Conservation (phyloP, 257 asterid species). For the Craterostigma plantagineum region DNA sequence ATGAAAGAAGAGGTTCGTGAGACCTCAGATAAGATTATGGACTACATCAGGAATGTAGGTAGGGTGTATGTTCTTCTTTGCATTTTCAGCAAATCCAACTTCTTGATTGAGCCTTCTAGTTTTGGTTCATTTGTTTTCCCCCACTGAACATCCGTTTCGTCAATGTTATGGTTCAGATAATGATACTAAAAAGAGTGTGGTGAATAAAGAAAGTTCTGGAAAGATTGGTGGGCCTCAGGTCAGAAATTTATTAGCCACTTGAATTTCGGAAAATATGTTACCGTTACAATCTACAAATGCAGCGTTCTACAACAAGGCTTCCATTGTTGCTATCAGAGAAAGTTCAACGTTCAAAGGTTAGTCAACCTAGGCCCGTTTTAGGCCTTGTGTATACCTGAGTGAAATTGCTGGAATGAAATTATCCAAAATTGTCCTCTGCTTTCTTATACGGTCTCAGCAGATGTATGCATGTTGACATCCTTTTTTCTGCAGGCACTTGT, state of each 20-base stretch:
- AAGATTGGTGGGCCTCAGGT: constrained; percentile 39
- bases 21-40: constrained; percentile 13
- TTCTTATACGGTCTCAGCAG: constrained; percentile 5
- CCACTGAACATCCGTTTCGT: constrained; percentile 6
- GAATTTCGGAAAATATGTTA: constrained; percentile 2
- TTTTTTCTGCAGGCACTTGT: constrained; percentile 52
- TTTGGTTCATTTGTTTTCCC: no score
- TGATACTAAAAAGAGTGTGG: constrained; percentile 20
- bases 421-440: neutral
- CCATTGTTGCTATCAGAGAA: constrained; percentile 72
- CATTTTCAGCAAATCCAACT: constrained; percentile 5
- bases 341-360: constrained; percentile 76
- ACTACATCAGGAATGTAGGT: constrained; percentile 20
- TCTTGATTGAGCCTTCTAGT: constrained; percentile 1
- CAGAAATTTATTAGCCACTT: constrained; percentile 16
- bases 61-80: constrained; percentile 10
- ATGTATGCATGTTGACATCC: neutral
- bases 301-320: constrained; percentile 58
- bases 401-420: constrained; percentile 2
- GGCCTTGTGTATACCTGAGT: neutral
- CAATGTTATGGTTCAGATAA: constrained; percentile 22
- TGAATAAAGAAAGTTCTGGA: constrained; percentile 27
- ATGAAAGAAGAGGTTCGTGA: constrained; percentile 18
- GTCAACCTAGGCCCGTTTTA: constrained; percentile 8
- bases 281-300: constrained; percentile 16